Evolutionary conservation across 306 rosid species (phyloP), one percentile per base, ranked within the genome.

Genomic region (Cercis canadensis): DNA sequence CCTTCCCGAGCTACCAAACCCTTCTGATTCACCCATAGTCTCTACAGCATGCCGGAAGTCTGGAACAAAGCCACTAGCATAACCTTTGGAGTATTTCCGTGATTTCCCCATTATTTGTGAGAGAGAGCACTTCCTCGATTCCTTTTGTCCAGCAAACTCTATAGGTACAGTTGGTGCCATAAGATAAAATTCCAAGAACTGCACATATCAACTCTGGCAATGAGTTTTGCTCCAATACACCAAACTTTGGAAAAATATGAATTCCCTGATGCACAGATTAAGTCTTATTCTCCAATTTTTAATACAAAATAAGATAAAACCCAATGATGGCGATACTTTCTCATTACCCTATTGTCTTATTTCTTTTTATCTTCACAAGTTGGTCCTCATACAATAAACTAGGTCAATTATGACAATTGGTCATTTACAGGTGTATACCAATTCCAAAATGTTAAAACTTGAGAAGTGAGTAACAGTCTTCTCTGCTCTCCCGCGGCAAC

Each of bases 131-230:
- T 76, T 82, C 40, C 82, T 81, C 19, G 94, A 86, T 75, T 82
- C 92, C 84, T 85, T 88, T 84, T 83, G 96, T 34, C 97, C 97
- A 65, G 85, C 68, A 77, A 92, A 89, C 55, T 87, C 96, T 86
- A 92, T 86, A 52, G 96, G 96, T 81, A 92, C 86, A 81, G 92
- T 82, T n/a, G 97, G 97, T 77, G 97, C 96, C 97, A 92, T 92
- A 87, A 82, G 83, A 86, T 60, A 47, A 81, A 75, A 67, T 57
- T 57, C 86, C 83, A 86, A 59, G 65, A 67, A 85, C 79, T 72
- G 92, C 88, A 80, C 96, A 92, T 88, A 77, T 86, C 96, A 89
- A 80, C 88, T 57, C 55, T 64, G 36, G 52, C 81, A 75, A 78
- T 61, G 79, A 76, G 39, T 34, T 62, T 13, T 47, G 31, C 68